Percentiles rank a stretch among this genome's conserved stretches.
Conservation (phyloP, 345 rosid species). For the Populus davidiana region DNA sequence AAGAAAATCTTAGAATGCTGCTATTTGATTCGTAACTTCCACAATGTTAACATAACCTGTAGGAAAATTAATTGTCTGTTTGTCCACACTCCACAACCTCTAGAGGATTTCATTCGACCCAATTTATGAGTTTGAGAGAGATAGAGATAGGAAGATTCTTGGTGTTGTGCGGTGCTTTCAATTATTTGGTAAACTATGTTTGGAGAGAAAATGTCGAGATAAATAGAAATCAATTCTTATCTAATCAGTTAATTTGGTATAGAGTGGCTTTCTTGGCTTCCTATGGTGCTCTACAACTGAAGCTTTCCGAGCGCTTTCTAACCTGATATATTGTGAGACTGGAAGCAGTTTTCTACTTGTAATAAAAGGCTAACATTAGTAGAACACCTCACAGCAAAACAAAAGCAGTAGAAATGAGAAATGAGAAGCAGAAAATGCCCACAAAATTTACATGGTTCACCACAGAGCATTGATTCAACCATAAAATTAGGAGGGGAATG, state of each 20-base stretch:
- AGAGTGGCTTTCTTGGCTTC: background rate
- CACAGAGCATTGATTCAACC: background rate
- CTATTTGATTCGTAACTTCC: background rate
- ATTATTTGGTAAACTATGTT: background rate
- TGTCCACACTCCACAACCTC: background rate
- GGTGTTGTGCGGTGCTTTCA: background rate
- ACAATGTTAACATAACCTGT: background rate
- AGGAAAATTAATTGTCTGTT: background rate
- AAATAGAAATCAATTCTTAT: background rate
- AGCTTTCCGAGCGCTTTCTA: background rate
- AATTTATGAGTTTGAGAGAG: background rate
- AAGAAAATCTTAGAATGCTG: background rate
- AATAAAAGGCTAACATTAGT: no score
- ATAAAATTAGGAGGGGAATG: background rate
- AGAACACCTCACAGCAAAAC: background rate
- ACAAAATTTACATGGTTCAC: background rate
- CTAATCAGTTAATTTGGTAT: background rate
- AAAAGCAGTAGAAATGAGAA: background rate
- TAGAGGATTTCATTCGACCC: background rate
- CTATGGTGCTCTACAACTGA: background rate
- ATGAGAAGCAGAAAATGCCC: background rate
- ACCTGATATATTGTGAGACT: background rate
- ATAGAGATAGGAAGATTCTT: background rate
- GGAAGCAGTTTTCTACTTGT: no score
- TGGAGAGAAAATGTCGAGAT: background rate